Evolutionary conservation across 169 alveolate species (phyloP).

Genomic region (Plasmodium falciparum): DNA sequence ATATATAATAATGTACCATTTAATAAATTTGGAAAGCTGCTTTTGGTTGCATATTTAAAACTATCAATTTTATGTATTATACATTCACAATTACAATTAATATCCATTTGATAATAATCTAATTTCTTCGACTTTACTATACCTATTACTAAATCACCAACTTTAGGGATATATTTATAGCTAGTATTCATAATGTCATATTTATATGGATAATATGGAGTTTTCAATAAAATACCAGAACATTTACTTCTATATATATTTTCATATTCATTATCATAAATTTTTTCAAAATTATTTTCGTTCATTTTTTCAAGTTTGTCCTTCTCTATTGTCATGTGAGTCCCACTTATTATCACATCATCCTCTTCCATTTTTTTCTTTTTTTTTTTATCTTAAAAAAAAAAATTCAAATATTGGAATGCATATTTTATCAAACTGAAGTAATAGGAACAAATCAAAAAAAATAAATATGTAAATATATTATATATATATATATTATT

Average conservation of each 20-base stretch:
- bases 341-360: slow-evolving; percentile 59
- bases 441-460: too few species aligned
- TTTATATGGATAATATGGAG: slow-evolving; percentile 72
- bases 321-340: slow-evolving; percentile 18
- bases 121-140: slow-evolving; percentile 80
- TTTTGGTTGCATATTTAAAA: slow-evolving; percentile 83
- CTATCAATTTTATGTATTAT: slow-evolving; percentile 80
- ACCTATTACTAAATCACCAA: slow-evolving; percentile 86
- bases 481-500: background rate
- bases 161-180: slow-evolving; percentile 80
- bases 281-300: slow-evolving; percentile 35
- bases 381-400: background rate
- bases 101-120: slow-evolving; percentile 83
- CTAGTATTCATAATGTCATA: slow-evolving; percentile 71
- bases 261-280: slow-evolving; percentile 44
- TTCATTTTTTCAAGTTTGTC: slow-evolving; percentile 35
- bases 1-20: slow-evolving; percentile 79
- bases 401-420: background rate
- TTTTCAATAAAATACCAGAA: slow-evolving; percentile 62
- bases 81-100: slow-evolving; percentile 81
- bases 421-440: too few species aligned
- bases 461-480: background rate
- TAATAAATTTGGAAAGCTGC: slow-evolving; percentile 79
- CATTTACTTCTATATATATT: slow-evolving; percentile 48
- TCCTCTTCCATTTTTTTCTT: slow-evolving; percentile 28